These are phyloP conservation scores for Rosa persica DNA, from an alignment of 306 rosid genomes.

Conservation along the genomic window DNA sequence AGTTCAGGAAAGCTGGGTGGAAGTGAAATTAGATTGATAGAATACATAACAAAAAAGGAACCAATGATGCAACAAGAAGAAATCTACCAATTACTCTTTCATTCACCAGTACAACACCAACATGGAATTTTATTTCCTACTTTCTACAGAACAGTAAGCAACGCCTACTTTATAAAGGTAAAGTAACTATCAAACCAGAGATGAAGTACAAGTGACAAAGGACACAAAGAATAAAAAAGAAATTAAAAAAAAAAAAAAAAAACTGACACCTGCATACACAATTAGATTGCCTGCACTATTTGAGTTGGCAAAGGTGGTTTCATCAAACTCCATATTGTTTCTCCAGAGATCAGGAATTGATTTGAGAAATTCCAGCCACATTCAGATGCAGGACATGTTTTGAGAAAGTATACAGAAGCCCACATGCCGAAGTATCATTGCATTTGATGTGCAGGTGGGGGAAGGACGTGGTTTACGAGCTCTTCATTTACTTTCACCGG, in stretches of 20 bases:
- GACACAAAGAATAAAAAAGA: background rate
- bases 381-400: constrained; percentile 8
- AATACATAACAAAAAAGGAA: background rate
- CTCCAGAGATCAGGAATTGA: constrained; percentile 19
- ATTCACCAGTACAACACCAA: constrained; percentile 38
- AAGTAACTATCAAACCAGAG: constrained; percentile 8
- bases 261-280: constrained; percentile 21
- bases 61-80: background rate
- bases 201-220: background rate
- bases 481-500: constrained; percentile 90
- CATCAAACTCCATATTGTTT: constrained; percentile 39
- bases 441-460: constrained; percentile 50
- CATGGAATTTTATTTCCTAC: constrained; percentile 40
- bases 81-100: constrained; percentile 25
- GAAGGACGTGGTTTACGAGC: constrained; percentile 74
- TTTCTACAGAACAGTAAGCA: constrained; percentile 42
- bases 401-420: constrained; percentile 10
- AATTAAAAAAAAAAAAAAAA: background rate
- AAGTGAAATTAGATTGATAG: too few relatives aligned
- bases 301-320: constrained; percentile 32
- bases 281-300: constrained; percentile 22
- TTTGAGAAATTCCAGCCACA: constrained; percentile 17
- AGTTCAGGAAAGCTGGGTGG: too few relatives aligned
- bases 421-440: constrained; percentile 43
- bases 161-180: constrained; percentile 38